Evolutionary conservation across 192 early-diverging fungal genomes (phyloP), one percentile per base, ranked within the genome.

Genomic region (Phycomyces blakesleeanus): DNA sequence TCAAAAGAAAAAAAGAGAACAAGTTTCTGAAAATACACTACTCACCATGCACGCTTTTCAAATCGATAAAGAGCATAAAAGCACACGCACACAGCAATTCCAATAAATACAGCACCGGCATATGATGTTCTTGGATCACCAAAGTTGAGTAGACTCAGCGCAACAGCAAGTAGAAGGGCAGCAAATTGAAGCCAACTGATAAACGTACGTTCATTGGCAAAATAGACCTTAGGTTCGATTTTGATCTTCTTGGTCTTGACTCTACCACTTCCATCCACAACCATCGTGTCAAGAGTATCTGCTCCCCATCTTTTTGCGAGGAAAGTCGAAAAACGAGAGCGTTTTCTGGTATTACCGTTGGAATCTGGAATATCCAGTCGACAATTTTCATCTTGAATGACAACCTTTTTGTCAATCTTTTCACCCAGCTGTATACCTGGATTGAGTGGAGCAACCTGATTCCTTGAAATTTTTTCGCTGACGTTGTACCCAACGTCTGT

Each of bases 131-230:
- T 71, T 29, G 64, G 59, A 47, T 87, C 87, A 50, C 87, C 87
- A 74, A 87, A 85, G 74, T 92, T 93, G 61, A 90, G 78, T 6
- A 93, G 78, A 25, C 77, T 83, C n/a, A 93, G 69, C 2, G 89
- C 82, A 34, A 92, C 76, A 12, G 81, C 80, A 15, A 84, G 77
- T 20, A 93, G 65, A 5, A 90, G 68, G 4, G 88, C 85, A 58
- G 81, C 84, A 80, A 87, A 90, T 57, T 89, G 83, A 71, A 92
- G 69, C 92, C 92, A 94, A 15, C 81, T 77, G 27, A 94, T 76
- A 72, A 94, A 94, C 1, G 91, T 93, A 25, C 92, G 80, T 72
- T 94, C 92, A 59, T 94, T 94, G 20, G 91, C 91, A 71, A 94
- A 89, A 55, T 85, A 93, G 18, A 91, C 86, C 77, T 94, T 94